Conservation (phyloP, 1,284 basidiomycete species). For the Malassezia brasiliensis region DNA sequence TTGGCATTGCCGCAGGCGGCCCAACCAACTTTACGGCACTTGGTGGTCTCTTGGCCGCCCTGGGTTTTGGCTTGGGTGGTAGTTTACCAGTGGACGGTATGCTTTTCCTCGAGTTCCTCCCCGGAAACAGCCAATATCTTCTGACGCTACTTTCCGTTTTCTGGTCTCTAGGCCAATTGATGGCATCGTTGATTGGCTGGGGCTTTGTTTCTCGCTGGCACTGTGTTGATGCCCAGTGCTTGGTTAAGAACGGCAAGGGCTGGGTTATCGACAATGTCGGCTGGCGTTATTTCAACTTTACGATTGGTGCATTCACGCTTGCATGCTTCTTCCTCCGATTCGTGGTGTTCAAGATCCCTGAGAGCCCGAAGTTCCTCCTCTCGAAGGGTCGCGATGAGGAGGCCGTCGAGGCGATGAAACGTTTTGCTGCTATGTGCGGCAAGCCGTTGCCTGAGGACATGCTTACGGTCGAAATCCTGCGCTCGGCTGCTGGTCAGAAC, state of each 20-base stretch:
- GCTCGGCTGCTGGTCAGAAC: slow-evolving; percentile 43
- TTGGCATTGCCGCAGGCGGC: slow-evolving; percentile 40
- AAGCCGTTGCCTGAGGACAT: slow-evolving; percentile 34
- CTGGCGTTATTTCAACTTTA: slow-evolving; percentile 45
- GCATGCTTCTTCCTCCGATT: slow-evolving; percentile 39
- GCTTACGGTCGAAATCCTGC: slow-evolving; percentile 39
- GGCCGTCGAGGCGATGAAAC: slow-evolving; percentile 36
- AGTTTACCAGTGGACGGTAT: slow-evolving; percentile 47
- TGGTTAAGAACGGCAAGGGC: slow-evolving; percentile 20
- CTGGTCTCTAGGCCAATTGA: slow-evolving; percentile 45
- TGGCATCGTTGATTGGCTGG: slow-evolving; percentile 43
- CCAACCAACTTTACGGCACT: slow-evolving; percentile 39
- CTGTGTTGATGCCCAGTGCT: slow-evolving; percentile 19
- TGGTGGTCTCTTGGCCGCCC: slow-evolving; percentile 35
- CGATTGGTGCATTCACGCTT: slow-evolving; percentile 40
- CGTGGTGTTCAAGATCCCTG: slow-evolving; percentile 42
- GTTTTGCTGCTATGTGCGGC: slow-evolving; percentile 40
- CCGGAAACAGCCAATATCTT: slow-evolving; percentile 38
- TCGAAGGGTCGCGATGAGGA: slow-evolving; percentile 46
- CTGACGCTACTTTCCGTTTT: slow-evolving; percentile 44
- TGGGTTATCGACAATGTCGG: slow-evolving; percentile 31
- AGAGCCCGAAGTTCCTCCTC: slow-evolving; percentile 46
- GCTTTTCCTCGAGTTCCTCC: slow-evolving; percentile 47
- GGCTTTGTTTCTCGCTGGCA: slow-evolving; percentile 44
- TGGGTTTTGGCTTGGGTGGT: slow-evolving; percentile 44